Percentiles rank a stretch among this genome's conserved stretches.
Evolutionary conservation across 139 green algal genomes (phyloP).

Genomic region (Chlamydomonas sp.): DNA sequence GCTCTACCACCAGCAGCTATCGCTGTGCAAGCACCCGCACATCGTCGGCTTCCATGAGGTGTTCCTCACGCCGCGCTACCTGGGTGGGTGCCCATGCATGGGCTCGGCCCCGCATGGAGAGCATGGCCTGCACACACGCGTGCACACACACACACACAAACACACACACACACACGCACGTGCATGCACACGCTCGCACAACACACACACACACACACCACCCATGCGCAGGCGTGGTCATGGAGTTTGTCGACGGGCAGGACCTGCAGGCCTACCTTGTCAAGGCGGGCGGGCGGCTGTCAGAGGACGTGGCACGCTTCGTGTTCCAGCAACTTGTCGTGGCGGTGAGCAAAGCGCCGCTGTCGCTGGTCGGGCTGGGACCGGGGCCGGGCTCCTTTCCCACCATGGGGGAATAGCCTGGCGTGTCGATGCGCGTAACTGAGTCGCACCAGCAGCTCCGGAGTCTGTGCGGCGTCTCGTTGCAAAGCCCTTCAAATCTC

Average conservation of each 20-base stretch:
- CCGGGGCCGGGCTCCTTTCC: no score
- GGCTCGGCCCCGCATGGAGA: no score
- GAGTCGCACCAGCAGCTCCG: no score
- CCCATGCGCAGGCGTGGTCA: conserved; percentile 47
- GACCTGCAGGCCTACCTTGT: conserved; percentile 67
- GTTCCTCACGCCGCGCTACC: conserved; percentile 54
- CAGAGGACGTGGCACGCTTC: conserved; percentile 7
- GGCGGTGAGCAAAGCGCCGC: conserved; percentile 47
- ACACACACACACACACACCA: background rate
- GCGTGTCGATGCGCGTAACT: no score
- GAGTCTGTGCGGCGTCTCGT: no score
- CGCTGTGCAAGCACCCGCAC: conserved; percentile 63
- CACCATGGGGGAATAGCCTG: no score
- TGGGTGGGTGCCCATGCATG: no score
- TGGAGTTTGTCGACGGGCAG: conserved; percentile 71
- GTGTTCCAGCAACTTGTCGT: conserved; percentile 46
- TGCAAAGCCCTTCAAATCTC: no score
- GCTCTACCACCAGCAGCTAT: conserved; percentile 30
- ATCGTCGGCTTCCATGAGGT: conserved; percentile 90
- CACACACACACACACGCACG: no score
- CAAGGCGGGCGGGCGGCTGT: background rate
- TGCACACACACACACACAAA: no score
- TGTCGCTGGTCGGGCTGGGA: no score
- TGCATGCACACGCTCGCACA: background rate
- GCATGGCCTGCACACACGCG: no score